phyloP scores from a whole-genome alignment of 176 grass and related monocot species.

The Bromus sterilis region DNA sequence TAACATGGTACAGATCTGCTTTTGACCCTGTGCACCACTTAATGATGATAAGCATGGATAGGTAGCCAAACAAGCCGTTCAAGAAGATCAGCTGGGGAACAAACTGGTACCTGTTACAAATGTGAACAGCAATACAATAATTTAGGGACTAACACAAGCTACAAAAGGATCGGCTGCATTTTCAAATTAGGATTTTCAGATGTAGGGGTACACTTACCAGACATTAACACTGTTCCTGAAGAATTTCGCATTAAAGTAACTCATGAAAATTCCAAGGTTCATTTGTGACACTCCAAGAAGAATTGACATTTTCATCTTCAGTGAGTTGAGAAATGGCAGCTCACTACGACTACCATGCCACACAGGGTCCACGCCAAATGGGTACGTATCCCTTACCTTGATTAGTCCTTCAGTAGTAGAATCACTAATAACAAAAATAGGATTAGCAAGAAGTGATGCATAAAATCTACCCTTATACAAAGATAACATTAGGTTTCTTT shows the following conservation, averaged over 20 bases:
- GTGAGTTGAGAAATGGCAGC: slow-evolving; percentile 84
- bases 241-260: slow-evolving; percentile 93
- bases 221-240: slow-evolving; percentile 69
- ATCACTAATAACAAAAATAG: slow-evolving; percentile 44
- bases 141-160: not conserved
- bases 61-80: slow-evolving; percentile 92
- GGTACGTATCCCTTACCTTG: slow-evolving; percentile 65
- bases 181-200: slow-evolving; percentile 11
- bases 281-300: slow-evolving; percentile 94
- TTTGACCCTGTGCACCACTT: slow-evolving; percentile 97
- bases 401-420: slow-evolving; percentile 54
- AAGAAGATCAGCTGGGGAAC: slow-evolving; percentile 91
- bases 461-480: not conserved
- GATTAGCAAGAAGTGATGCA: slow-evolving; percentile 14
- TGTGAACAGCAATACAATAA: slow-evolving; percentile 2
- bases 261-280: slow-evolving; percentile 90
- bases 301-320: slow-evolving; percentile 99
- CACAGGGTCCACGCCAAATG: slow-evolving; percentile 87
- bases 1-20: slow-evolving; percentile 86
- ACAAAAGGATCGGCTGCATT: not conserved
- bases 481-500: not conserved
- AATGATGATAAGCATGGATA: slow-evolving; percentile 76
- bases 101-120: slow-evolving; percentile 67
- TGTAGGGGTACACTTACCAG: slow-evolving; percentile 43
- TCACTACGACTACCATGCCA: slow-evolving; percentile 86